Conservation (phyloP, 2,329 filamentous ascomycete species). For the Penicillium sp. region DNA sequence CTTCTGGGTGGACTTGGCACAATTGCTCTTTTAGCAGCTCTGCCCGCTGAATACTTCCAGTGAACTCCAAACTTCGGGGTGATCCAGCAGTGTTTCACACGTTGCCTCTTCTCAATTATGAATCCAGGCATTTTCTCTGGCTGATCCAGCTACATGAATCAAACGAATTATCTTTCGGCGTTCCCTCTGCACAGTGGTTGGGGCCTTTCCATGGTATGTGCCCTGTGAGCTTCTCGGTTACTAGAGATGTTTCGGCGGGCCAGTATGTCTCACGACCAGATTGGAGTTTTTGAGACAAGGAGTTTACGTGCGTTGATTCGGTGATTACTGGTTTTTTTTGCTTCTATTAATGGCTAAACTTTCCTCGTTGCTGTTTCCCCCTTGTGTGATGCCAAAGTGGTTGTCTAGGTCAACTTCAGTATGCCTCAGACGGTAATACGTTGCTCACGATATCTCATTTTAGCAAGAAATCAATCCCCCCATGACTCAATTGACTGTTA, state of each 20-base stretch:
- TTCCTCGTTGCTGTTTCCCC: background rate
- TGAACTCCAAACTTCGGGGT: constrained; percentile 9
- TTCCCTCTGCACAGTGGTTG: background rate
- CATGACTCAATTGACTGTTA: background rate
- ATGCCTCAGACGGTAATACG: background rate
- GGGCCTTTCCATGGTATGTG: background rate
- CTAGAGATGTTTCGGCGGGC: background rate
- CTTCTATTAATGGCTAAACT: background rate
- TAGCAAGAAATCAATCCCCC: background rate
- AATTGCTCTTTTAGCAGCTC: constrained; percentile 40
- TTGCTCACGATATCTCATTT: background rate
- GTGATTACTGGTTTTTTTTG: background rate
- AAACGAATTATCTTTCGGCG: background rate
- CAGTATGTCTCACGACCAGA: background rate
- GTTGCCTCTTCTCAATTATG: background rate
- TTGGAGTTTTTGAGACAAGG: background rate
- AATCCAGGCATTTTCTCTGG: background rate
- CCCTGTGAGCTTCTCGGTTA: background rate
- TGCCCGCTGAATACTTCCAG: constrained; percentile 45
- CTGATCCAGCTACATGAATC: background rate
- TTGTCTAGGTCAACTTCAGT: background rate
- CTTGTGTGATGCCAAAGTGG: background rate
- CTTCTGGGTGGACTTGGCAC: constrained; percentile 44
- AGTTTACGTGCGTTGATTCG: background rate
- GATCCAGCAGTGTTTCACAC: background rate